Percentiles rank a stretch among this genome's conserved stretches.
Evolutionary conservation across 768 basidiomycete species (phyloP).

Genomic region (Tylopilus vinaceipallidus): DNA sequence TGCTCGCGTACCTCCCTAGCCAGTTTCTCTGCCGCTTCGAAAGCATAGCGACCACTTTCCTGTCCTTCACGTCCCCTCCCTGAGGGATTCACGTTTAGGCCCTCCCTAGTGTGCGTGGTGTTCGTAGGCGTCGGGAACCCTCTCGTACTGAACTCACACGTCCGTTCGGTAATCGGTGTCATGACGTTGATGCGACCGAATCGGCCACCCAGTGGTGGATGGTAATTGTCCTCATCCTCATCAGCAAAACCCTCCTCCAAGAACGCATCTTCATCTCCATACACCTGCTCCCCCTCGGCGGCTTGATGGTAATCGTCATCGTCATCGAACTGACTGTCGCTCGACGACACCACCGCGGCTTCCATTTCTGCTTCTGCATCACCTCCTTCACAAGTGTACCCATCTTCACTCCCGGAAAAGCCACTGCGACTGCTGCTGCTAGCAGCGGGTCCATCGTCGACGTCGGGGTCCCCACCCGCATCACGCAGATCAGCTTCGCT

Average conservation of each 20-base stretch:
- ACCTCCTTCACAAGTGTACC: slow-evolving; percentile 29
- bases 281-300: slow-evolving; percentile 8
- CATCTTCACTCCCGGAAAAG: slow-evolving; percentile 35
- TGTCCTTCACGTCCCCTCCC: slow-evolving; percentile 21
- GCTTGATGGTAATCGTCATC: slow-evolving; percentile 25
- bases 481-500: slow-evolving; percentile 27
- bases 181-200: slow-evolving; percentile 87
- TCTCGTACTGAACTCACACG: slow-evolving; percentile 78
- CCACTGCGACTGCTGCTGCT: slow-evolving; percentile 30
- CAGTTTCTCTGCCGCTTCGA: slow-evolving; percentile 54
- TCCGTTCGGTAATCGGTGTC: slow-evolving; percentile 97
- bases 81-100: slow-evolving; percentile 18
- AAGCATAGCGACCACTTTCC: slow-evolving; percentile 43
- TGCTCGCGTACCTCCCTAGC: slow-evolving; percentile 45
- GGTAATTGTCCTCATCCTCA: slow-evolving; percentile 32
- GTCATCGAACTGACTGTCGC: slow-evolving; percentile 33
- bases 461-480: slow-evolving; percentile 18
- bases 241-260: slow-evolving; percentile 30
- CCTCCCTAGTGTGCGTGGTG: slow-evolving; percentile 48
- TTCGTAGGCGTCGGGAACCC: slow-evolving; percentile 38
- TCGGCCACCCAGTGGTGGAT: slow-evolving; percentile 62
- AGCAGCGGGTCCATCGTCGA: slow-evolving; percentile 24
- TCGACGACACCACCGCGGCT: slow-evolving; percentile 27
- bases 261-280: slow-evolving; percentile 26
- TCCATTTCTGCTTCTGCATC: slow-evolving; percentile 27